phyloP scores from a whole-genome alignment of 2,329 filamentous ascomycete species.

The Grosmannia penicillata region DNA sequence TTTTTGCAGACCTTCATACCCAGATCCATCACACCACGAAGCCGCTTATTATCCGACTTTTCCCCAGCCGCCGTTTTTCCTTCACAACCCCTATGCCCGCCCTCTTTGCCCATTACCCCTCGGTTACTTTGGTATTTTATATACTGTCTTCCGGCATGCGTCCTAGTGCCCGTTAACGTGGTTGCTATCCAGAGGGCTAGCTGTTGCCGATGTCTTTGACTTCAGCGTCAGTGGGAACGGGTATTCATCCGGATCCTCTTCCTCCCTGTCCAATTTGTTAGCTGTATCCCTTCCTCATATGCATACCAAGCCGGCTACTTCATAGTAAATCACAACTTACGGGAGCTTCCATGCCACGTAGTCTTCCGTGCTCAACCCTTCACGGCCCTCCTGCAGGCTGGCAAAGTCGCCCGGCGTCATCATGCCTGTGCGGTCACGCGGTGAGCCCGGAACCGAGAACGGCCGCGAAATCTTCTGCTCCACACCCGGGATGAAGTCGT shows the following conservation, averaged over 20 bases:
- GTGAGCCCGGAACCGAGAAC: slow-evolving; percentile 85
- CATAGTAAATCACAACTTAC: slow-evolving; percentile 50
- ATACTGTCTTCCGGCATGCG: too few species aligned
- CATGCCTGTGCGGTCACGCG: slow-evolving; percentile 82
- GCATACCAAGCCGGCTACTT: too few species aligned
- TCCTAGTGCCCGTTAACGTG: slow-evolving; percentile 29
- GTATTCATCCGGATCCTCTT: slow-evolving; percentile 75
- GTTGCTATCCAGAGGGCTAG: slow-evolving; percentile 26
- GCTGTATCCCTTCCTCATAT: too few species aligned
- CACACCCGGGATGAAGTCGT: slow-evolving; percentile 80
- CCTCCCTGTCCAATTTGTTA: slow-evolving; percentile 45
- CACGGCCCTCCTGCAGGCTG: slow-evolving; percentile 83
- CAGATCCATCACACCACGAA: too few species aligned
- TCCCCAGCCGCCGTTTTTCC: too few species aligned
- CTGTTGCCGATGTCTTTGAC: slow-evolving; percentile 29
- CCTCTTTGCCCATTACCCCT: too few species aligned
- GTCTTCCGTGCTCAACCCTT: slow-evolving; percentile 89
- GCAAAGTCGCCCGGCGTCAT: slow-evolving; percentile 99
- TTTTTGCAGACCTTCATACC: too few species aligned
- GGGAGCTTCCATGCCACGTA: slow-evolving; percentile 97
- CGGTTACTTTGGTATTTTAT: too few species aligned
- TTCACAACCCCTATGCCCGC: too few species aligned
- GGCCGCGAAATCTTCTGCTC: slow-evolving; percentile 93
- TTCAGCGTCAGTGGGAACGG: slow-evolving; percentile 44
- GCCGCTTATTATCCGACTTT: too few species aligned